These are phyloP conservation scores for Talaromyces trachyspermus DNA, from an alignment of 495 filamentous ascomycete species.

Conservation along the genomic window DNA sequence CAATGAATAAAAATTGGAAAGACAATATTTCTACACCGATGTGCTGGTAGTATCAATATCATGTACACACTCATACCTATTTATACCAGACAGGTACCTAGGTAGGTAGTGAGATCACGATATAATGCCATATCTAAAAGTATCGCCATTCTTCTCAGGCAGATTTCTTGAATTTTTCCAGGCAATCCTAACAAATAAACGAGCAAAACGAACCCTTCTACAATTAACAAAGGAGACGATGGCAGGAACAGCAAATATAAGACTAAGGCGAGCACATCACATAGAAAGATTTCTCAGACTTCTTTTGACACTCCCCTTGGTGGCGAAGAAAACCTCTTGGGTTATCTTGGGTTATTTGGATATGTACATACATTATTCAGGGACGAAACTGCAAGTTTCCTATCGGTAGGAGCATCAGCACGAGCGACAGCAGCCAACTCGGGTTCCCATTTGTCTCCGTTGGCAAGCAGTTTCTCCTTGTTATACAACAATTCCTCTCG, in stretches of 20 bases:
- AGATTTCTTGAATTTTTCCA: neutral
- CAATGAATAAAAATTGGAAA: no score
- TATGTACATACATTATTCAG: slow-evolving; percentile 6
- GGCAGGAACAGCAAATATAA: neutral
- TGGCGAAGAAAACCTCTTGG: neutral
- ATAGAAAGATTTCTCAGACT: no score
- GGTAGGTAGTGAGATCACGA: no score
- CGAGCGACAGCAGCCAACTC: slow-evolving; percentile 86
- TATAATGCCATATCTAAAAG: no score
- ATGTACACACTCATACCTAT: no score
- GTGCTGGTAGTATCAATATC: no score
- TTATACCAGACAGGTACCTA: no score
- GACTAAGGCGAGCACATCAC: no score
- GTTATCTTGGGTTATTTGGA: slow-evolving; percentile 1
- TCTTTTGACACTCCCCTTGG: no score
- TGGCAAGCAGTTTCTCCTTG: slow-evolving; percentile 88
- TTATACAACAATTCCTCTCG: slow-evolving; percentile 97
- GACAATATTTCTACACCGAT: no score
- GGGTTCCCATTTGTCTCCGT: slow-evolving; percentile 97
- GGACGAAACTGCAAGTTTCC: slow-evolving; percentile 7
- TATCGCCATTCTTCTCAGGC: no score
- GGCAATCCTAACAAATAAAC: neutral
- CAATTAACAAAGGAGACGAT: neutral
- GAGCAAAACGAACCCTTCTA: neutral
- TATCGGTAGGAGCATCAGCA: slow-evolving; percentile 85